A percentile compares a stretch with the other conserved stretches of the same genome.
Conservation (phyloP, 495 filamentous ascomycete species). For the Staphylotrichum tortipilum region DNA sequence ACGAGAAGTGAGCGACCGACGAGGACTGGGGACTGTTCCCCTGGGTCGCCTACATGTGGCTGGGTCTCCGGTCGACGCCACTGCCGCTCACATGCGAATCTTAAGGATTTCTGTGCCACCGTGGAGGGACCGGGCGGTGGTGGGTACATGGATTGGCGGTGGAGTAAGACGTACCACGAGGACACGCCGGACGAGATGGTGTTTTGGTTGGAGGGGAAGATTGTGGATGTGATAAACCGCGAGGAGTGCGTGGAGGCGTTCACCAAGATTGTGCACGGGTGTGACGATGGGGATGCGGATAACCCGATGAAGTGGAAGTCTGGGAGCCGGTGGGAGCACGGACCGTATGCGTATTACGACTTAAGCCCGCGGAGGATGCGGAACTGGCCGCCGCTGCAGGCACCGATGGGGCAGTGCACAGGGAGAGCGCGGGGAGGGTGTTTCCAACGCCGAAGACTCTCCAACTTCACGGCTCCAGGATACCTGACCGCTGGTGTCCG, state of each 20-base stretch:
- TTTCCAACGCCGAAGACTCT: too few species aligned
- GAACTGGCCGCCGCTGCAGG: neutral
- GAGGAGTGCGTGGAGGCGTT: neutral
- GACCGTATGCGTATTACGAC: neutral
- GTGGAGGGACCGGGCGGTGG: neutral
- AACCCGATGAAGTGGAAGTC: neutral
- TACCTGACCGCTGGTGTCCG: neutral
- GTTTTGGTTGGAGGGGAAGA: neutral
- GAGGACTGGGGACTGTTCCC: neutral
- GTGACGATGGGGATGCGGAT: neutral
- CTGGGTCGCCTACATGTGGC: neutral
- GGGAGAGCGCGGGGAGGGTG: too few species aligned
- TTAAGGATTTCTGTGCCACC: neutral
- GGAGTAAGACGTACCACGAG: neutral
- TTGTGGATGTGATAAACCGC: neutral
- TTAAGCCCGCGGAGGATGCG: neutral
- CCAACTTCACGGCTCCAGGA: neutral
- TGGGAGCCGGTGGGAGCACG: neutral
- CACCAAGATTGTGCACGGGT: neutral
- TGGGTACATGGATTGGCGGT: neutral
- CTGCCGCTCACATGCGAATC: neutral
- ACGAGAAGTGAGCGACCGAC: neutral
- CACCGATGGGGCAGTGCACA: neutral
- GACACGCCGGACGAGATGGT: neutral
- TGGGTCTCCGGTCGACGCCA: neutral